A percentile compares a stretch with the other conserved stretches of the same genome.
phyloP scores from a whole-genome alignment of 768 basidiomycete species.

The Boletellus sp. region DNA sequence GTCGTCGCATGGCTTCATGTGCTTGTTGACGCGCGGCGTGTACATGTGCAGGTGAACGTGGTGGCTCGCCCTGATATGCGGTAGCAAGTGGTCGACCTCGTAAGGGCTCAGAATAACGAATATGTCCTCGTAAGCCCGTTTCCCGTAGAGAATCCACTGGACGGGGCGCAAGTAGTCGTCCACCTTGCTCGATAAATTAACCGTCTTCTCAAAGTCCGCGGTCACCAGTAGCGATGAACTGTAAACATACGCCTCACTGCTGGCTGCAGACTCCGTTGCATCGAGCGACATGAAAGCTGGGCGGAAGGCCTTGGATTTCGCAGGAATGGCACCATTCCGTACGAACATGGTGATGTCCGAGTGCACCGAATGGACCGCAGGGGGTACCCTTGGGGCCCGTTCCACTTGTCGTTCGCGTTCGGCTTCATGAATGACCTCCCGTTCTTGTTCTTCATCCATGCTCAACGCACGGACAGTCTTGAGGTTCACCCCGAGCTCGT shows the following conservation, averaged over 20 bases:
- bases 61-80: constrained; percentile 31
- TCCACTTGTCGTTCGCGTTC: constrained; percentile 36
- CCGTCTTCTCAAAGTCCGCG: neutral
- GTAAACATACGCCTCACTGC: constrained; percentile 2
- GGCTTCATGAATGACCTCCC: constrained; percentile 41
- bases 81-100: constrained; percentile 38
- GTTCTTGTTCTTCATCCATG: constrained; percentile 45
- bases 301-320: neutral
- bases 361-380: neutral
- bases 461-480: constrained; percentile 11
- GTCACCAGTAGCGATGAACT: constrained; percentile 5
- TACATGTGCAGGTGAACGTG: constrained; percentile 4
- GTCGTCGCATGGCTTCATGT: constrained; percentile 3
- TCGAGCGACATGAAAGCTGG: neutral
- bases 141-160: constrained; percentile 4
- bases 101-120: constrained; percentile 40
- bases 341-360: constrained; percentile 1
- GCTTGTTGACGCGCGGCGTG: constrained; percentile 1
- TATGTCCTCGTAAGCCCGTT: neutral
- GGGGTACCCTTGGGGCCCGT: neutral
- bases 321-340: neutral
- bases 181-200: neutral
- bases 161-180: constrained; percentile 9
- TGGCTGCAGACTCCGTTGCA: neutral
- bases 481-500: constrained; percentile 27